Evolutionary conservation across 306 rosid genomes (phyloP).

Genomic region (Malus domestica): DNA sequence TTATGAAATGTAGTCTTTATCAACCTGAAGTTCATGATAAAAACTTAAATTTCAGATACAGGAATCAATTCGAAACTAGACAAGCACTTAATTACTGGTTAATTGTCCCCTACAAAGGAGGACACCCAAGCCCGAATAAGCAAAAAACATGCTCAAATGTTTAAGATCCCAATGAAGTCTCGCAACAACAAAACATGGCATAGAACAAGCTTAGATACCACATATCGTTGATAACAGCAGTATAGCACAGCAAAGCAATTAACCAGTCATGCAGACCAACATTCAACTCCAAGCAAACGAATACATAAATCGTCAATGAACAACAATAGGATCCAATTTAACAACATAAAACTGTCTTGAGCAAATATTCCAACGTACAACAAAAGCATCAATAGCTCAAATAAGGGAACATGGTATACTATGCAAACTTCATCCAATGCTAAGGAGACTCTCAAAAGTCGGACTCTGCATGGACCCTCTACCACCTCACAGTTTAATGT

Average conservation of each 20-base stretch:
- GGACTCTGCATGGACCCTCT: too few species aligned
- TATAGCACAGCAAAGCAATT: neutral
- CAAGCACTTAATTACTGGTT: neutral
- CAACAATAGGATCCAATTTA: neutral
- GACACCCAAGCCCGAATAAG: too few species aligned
- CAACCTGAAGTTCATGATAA: slow-evolving; percentile 48
- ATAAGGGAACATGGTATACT: neutral
- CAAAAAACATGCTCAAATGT: neutral
- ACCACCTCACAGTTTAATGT: too few species aligned
- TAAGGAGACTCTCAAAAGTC: too few species aligned
- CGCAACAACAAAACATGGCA: neutral
- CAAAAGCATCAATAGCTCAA: neutral
- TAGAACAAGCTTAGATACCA: neutral
- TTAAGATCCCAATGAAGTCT: neutral
- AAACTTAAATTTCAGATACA: neutral
- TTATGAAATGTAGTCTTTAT: slow-evolving; percentile 87
- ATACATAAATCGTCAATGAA: neutral
- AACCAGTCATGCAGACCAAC: neutral
- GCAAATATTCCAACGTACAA: neutral
- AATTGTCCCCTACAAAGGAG: too few species aligned
- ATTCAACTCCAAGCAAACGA: neutral
- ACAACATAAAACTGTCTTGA: neutral
- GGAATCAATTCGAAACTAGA: neutral
- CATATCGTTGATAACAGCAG: neutral
- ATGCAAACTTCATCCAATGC: neutral